Evolutionary conservation across 2,329 filamentous ascomycete species (phyloP), one percentile per base, ranked within the genome.

Genomic region (Talaromyces sp.): DNA sequence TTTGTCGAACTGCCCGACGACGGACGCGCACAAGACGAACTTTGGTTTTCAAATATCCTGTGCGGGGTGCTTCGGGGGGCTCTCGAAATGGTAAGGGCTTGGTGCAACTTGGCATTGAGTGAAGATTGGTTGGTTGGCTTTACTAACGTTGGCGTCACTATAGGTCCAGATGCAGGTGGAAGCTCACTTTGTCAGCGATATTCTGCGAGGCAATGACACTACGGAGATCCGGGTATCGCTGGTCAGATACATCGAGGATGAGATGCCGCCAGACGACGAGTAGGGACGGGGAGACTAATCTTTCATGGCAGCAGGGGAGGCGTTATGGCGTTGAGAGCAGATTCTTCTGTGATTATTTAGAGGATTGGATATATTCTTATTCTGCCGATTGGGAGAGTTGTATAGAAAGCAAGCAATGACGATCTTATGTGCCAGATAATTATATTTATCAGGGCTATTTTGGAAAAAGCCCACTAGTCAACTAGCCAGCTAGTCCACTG

Each of bases 1-100:
- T 99, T 98, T 77, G 95, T 99, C 55, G 95, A 99, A 77, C 80
- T 99, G 50, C 95, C 95, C 0, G 95, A 99, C 72, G 95, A 99
- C 76, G 95, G 93, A 56, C 85, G 92, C 65, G 91, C 95, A 3
- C 95, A 99, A 76, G 93, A 97, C 70, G 93, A 98, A 78, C 81
- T 99, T 43, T 99, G 95, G 95, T 99, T 96, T 76, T 97, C 92
- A 5, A 99, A 98, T 76, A 96, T 99, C 60, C 84, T 98, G 50
- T 97, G 95, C 69, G 95, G 95, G 50, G 90, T 99, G 50, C 80
- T 99, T 63, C 84, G 95, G 67, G 95, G 95, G 14, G 89, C 93
- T 1, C 77, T 99, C 62, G 95, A 99, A 76, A 99, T 99, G 95
- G 93, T 98, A 71, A 66, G 78, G 70, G 32, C 41, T 46, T 24